Conservation (phyloP, 768 basidiomycete species). For the Cubamyces lactineus region DNA sequence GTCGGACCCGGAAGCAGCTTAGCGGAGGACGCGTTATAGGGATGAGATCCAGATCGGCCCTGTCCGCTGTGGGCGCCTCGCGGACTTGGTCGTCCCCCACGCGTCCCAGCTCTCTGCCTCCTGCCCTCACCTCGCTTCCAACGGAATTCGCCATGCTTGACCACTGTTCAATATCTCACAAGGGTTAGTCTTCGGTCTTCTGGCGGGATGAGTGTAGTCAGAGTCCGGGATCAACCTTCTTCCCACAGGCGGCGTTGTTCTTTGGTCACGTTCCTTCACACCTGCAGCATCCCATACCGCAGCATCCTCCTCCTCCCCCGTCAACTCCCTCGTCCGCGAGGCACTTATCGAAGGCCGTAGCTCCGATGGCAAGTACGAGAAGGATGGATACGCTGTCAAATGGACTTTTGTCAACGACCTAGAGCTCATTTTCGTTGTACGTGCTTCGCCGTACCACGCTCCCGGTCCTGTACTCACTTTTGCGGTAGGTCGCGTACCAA, state of each 20-base stretch:
- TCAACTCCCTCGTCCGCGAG: slow-evolving; percentile 41
- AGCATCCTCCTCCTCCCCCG: slow-evolving; percentile 32
- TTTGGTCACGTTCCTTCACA: slow-evolving; percentile 96
- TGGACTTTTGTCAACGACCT: slow-evolving; percentile 97
- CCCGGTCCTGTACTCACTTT: slow-evolving; percentile 3
- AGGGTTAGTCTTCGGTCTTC: slow-evolving; percentile 54
- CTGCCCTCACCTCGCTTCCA: background rate
- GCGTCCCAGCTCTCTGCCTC: background rate
- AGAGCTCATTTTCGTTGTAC: slow-evolving; percentile 94
- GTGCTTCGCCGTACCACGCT: slow-evolving; percentile 34
- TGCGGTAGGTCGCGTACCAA: slow-evolving; percentile 86
- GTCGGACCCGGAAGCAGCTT: background rate
- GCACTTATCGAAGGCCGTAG: slow-evolving; percentile 90
- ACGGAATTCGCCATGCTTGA: slow-evolving; percentile 69
- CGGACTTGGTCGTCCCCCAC: background rate
- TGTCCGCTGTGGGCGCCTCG: too few relatives aligned
- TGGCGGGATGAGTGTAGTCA: background rate
- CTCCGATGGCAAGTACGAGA: slow-evolving; percentile 84
- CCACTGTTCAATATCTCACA: slow-evolving; percentile 94
- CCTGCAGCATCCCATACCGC: slow-evolving; percentile 49
- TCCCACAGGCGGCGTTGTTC: slow-evolving; percentile 78
- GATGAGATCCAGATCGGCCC: background rate
- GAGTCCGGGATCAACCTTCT: slow-evolving; percentile 3
- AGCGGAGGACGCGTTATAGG: background rate
- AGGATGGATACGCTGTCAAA: slow-evolving; percentile 90